These are phyloP conservation scores for Microascus cirrosus DNA, from an alignment of 2,329 filamentous ascomycete species.

Conservation along the genomic window DNA sequence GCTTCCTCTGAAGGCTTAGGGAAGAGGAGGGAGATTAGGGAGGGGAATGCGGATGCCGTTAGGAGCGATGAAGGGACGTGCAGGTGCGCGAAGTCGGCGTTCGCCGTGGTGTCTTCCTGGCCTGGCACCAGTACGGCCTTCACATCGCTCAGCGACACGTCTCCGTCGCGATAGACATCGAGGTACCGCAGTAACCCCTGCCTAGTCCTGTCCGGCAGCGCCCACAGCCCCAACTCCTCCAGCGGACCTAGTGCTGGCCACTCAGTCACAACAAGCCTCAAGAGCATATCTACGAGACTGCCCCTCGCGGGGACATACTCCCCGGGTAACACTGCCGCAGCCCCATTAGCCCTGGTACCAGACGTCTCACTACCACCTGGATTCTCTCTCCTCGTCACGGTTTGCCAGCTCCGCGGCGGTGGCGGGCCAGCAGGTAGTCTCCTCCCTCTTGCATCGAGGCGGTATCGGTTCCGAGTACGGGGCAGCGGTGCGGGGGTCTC, in stretches of 20 bases:
- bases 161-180: conserved; percentile 28
- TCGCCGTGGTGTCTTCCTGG: conserved; percentile 7
- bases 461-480: conserved; percentile 27
- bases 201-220: conserved; percentile 41
- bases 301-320: conserved; percentile 27
- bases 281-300: conserved; percentile 39
- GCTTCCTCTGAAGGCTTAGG: neutral
- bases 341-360: neutral
- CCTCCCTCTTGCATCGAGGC: conserved; percentile 34
- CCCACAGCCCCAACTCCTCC: conserved; percentile 44
- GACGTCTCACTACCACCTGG: neutral
- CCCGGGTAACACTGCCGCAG: conserved; percentile 22
- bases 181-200: conserved; percentile 39
- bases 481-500: conserved; percentile 42
- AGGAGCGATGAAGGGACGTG: conserved; percentile 1
- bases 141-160: conserved; percentile 39
- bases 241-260: conserved; percentile 29
- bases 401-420: conserved; percentile 44
- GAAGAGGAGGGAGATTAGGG: neutral
- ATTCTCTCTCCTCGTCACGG: neutral
- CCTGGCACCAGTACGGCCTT: conserved; percentile 26
- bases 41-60: conserved; percentile 1
- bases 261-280: conserved; percentile 37
- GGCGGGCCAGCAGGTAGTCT: conserved; percentile 47
- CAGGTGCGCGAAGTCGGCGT: conserved; percentile 3